Base-by-base conservation (phyloP, 2,329 filamentous ascomycete genomes). In the Ophiostoma pallidulum region DNA sequence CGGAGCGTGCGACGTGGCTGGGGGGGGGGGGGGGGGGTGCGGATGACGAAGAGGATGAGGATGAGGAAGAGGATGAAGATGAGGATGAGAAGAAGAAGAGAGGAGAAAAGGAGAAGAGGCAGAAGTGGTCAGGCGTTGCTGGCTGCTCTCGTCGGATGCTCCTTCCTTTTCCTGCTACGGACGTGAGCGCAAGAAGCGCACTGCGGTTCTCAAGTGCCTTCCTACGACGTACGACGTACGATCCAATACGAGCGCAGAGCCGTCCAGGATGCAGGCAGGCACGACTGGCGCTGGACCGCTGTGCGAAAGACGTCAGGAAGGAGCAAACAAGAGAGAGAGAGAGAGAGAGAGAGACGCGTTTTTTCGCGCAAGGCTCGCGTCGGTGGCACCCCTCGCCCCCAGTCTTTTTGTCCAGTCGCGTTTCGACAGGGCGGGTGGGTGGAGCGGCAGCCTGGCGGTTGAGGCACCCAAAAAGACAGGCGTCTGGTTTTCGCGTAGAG, bases 351-450 rank as follows among this genome's bases (percentile, higher is more conserved):
- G n/a, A 32, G 42, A 41, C 55, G 54, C 51, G 52, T 53, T 53
- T 52, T 54, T 53, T 54, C 51, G 54, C 51, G 53, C 48, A 40
- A 37, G 29, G 22, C 48, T 47, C 52, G 51, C 55, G 54, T 49
- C 19, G 19, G 19, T 29, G 14, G 18, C 28, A 10, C 20, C 28
- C 35, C 45, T 29, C 37, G 45, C 31, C 19, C 18, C 20, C 38
- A 31, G 32, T 40, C n/a, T n/a, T n/a, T n/a, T n/a, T n/a, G n/a
- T n/a, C n/a, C n/a, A n/a, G n/a, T n/a, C n/a, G n/a, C n/a, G n/a
- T n/a, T n/a, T n/a, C n/a, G n/a, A n/a, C n/a, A n/a, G n/a, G n/a
- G n/a, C n/a, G n/a, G n/a, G n/a, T n/a, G n/a, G n/a, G n/a, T n/a
- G n/a, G n/a, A n/a, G n/a, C n/a, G n/a, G 10, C 31, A 14, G 31